phyloP scores from a whole-genome alignment of 257 asterid genomes.

The Nicotiana paniculata region DNA sequence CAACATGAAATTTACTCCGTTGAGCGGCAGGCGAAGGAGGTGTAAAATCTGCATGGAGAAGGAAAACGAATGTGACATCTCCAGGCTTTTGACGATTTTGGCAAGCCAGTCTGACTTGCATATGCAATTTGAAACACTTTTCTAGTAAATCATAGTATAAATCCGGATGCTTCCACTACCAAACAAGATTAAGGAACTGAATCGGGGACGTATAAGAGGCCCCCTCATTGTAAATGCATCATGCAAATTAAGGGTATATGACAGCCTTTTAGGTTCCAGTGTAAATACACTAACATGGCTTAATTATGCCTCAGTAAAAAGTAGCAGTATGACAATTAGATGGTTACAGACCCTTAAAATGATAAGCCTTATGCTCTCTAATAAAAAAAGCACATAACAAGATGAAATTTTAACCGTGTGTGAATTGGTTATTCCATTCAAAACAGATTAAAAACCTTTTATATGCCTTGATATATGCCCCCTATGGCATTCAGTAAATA shows the following conservation, averaged over 20 bases:
- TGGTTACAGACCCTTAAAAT: not conserved
- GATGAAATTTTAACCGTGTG: not conserved
- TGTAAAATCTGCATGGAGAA: slow-evolving; percentile 46
- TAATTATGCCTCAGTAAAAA: no score
- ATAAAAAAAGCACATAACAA: no score
- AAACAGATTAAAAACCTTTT: no score
- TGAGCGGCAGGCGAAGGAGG: slow-evolving; percentile 51
- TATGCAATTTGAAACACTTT: not conserved
- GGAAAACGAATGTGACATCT: not conserved
- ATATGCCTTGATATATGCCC: not conserved
- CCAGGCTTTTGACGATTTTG: not conserved
- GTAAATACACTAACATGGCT: no score
- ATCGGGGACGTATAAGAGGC: not conserved
- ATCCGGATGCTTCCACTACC: not conserved
- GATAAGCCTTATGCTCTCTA: not conserved
- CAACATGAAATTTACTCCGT: slow-evolving; percentile 22
- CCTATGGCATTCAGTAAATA: not conserved
- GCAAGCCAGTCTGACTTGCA: not conserved
- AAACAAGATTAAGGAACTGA: not conserved
- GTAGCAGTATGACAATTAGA: not conserved
- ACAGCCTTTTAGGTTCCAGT: not conserved
- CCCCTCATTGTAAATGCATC: not conserved
- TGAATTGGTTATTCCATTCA: not conserved
- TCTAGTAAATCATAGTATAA: not conserved
- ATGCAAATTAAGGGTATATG: not conserved